Evolutionary conservation across 2,329 filamentous ascomycete species (phyloP).

Genomic region (Emericellopsis cladophorae): DNA sequence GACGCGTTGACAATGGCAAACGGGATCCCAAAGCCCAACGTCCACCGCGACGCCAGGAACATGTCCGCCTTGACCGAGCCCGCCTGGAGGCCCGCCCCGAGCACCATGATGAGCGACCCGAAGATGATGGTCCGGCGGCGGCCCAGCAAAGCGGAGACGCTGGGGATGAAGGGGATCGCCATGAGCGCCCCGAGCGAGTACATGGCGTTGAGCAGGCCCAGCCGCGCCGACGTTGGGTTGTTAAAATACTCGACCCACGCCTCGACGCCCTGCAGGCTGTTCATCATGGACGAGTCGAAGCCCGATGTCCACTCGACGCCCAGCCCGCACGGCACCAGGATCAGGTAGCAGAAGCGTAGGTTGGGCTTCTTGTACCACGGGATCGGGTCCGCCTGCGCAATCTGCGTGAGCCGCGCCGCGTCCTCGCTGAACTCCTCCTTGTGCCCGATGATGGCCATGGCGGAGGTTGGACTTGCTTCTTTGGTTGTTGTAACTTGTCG

Average conservation of each 20-base stretch:
- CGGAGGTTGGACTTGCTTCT: background rate
- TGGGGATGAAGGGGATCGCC: conserved; percentile 25
- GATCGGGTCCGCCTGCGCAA: conserved; percentile 19
- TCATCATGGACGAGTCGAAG: conserved; percentile 30
- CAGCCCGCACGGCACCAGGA: conserved; percentile 24
- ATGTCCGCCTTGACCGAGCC: conserved; percentile 12
- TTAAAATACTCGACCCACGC: conserved; percentile 26
- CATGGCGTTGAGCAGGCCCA: conserved; percentile 28
- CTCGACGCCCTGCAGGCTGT: conserved; percentile 24
- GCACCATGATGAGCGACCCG: conserved; percentile 12
- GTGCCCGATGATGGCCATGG: conserved; percentile 18
- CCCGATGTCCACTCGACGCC: conserved; percentile 30
- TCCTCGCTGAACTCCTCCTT: conserved; percentile 17
- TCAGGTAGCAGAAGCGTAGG: conserved; percentile 23
- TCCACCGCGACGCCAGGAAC: conserved; percentile 17
- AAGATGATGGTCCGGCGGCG: conserved; percentile 20
- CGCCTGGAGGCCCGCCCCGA: conserved; percentile 6
- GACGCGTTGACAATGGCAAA: conserved; percentile 20
- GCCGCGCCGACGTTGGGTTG: conserved; percentile 21
- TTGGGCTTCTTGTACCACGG: conserved; percentile 27
- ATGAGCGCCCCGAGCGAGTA: conserved; percentile 28
- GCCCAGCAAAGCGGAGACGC: conserved; percentile 22
- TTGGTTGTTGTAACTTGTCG: too few relatives aligned
- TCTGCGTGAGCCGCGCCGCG: conserved; percentile 16
- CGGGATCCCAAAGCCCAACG: conserved; percentile 20